Conservation (phyloP, 1,284 basidiomycete genomes). For the Ceratobasidium sp. region DNA sequence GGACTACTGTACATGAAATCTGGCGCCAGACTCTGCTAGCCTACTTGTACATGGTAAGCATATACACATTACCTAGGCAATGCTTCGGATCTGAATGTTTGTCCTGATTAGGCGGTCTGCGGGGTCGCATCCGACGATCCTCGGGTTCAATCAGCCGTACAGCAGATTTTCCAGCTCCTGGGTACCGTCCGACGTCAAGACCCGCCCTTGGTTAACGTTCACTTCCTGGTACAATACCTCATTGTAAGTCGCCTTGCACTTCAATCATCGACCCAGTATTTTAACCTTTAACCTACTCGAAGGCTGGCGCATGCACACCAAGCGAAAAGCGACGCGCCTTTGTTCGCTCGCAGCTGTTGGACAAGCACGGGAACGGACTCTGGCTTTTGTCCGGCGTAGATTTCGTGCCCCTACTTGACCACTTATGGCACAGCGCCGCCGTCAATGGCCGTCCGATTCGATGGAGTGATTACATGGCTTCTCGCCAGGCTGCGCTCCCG, state of each 20-base stretch:
- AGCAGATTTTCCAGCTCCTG: slow-evolving; percentile 20
- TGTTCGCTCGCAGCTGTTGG: background rate
- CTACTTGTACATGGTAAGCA: slow-evolving; percentile 36
- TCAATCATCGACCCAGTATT: background rate
- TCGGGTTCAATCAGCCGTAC: slow-evolving; percentile 6
- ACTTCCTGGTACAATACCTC: slow-evolving; percentile 16
- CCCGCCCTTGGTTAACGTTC: background rate
- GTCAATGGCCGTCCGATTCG: slow-evolving; percentile 11
- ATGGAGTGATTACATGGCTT: slow-evolving; percentile 20
- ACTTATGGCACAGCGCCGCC: slow-evolving; percentile 28
- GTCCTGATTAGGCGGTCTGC: background rate
- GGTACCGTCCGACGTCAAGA: background rate
- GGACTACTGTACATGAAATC: slow-evolving; percentile 17
- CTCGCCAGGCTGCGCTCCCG: slow-evolving; percentile 9
- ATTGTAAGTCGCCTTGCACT: slow-evolving; percentile 4
- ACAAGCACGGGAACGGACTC: background rate
- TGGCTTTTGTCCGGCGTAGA: slow-evolving; percentile 14
- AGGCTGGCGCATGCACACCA: slow-evolving; percentile 18
- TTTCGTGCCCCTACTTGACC: slow-evolving; percentile 3
- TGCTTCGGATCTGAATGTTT: background rate
- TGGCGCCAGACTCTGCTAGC: slow-evolving; percentile 27
- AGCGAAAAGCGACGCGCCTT: slow-evolving; percentile 13
- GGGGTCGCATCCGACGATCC: slow-evolving; percentile 9
- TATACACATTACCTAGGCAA: background rate
- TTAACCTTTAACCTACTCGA: too few relatives aligned